phyloP scores from a whole-genome alignment of 176 grass and related monocot genomes.

The Ananas comosus region DNA sequence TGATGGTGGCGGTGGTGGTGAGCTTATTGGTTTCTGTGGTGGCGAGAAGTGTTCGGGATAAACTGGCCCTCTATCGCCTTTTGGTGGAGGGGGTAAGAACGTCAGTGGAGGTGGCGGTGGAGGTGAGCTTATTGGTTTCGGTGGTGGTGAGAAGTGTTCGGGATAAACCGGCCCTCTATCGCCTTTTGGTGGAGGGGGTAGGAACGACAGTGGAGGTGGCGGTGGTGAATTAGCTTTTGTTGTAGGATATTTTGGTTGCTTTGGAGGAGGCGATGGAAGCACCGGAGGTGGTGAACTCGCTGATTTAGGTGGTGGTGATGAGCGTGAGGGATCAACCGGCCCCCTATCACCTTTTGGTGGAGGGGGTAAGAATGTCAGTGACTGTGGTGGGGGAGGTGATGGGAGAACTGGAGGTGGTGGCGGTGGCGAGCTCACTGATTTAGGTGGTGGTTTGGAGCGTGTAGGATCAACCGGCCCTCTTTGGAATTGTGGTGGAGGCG shows the following conservation, averaged over 20 bases:
- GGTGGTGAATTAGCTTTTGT: background rate
- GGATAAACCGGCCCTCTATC: too few species aligned
- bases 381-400: background rate
- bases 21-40: background rate
- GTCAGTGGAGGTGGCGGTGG: background rate
- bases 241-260: background rate
- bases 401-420: background rate
- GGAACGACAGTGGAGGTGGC: background rate
- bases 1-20: background rate
- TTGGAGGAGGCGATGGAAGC: background rate
- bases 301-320: background rate
- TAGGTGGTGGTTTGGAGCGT: background rate
- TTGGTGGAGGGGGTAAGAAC: background rate
- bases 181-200: background rate
- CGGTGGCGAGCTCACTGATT: conserved; percentile 2
- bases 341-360: background rate
- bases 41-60: background rate
- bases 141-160: background rate
- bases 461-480: background rate
- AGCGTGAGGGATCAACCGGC: background rate
- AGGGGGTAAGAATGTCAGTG: background rate
- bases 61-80: too few species aligned
- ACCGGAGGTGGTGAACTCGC: conserved; percentile 1
- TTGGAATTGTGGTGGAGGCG: too few species aligned
- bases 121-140: background rate